phyloP scores from a whole-genome alignment of 192 early-diverging fungal genomes.

The Coemansia sp. region DNA sequence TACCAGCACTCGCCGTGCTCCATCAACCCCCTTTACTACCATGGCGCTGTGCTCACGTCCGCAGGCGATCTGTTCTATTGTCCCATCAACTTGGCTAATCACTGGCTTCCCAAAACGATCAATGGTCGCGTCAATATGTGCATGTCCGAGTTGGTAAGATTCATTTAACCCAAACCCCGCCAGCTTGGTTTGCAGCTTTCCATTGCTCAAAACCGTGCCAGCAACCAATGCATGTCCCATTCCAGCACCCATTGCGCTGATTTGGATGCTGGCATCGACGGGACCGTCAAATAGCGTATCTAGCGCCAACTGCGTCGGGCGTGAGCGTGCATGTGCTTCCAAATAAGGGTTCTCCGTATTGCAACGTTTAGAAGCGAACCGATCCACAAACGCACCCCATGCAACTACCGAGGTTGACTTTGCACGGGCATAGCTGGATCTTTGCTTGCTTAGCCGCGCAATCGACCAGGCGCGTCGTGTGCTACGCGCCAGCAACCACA shows the following conservation, averaged over 20 bases:
- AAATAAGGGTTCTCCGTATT: background rate
- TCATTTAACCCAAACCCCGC: slow-evolving; percentile 57
- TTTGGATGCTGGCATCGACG: slow-evolving; percentile 5
- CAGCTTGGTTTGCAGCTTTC: slow-evolving; percentile 21
- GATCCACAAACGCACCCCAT: slow-evolving; percentile 49
- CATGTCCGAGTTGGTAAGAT: slow-evolving; percentile 55
- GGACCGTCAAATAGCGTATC: slow-evolving; percentile 9
- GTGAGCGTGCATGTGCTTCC: slow-evolving; percentile 15
- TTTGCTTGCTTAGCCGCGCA: background rate
- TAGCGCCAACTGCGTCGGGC: slow-evolving; percentile 19
- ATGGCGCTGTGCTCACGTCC: slow-evolving; percentile 72
- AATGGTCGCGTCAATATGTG: background rate
- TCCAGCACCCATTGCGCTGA: slow-evolving; percentile 39
- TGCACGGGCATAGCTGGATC: slow-evolving; percentile 8
- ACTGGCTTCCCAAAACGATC: slow-evolving; percentile 1
- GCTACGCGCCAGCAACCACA: slow-evolving; percentile 8
- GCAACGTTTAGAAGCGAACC: slow-evolving; percentile 6
- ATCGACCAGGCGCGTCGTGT: background rate
- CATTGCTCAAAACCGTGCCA: background rate
- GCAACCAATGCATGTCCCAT: slow-evolving; percentile 42
- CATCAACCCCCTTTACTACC: slow-evolving; percentile 23
- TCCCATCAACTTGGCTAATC: slow-evolving; percentile 27
- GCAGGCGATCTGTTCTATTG: slow-evolving; percentile 53
- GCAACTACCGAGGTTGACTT: slow-evolving; percentile 19
- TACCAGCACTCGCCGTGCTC: slow-evolving; percentile 32